phyloP scores from a whole-genome alignment of 257 asterid species.

The Apocynum venetum region DNA sequence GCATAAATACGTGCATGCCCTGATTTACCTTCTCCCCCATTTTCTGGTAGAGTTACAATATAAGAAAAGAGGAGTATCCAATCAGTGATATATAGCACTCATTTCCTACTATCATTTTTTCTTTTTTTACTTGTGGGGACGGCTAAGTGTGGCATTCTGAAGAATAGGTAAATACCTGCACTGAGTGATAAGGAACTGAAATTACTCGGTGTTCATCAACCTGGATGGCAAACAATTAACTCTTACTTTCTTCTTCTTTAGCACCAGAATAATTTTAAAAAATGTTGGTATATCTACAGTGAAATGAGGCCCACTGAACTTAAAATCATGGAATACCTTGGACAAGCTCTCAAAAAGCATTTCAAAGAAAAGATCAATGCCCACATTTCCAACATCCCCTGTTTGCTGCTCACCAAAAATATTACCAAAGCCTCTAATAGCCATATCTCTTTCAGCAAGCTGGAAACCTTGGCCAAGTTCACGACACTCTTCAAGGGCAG shows the following conservation, averaged over 20 bases:
- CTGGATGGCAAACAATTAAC: slow-evolving; percentile 43
- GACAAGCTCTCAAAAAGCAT: slow-evolving; percentile 98
- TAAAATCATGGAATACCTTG: slow-evolving; percentile 47
- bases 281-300: not conserved
- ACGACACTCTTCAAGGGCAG: slow-evolving; percentile 92
- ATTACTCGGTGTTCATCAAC: slow-evolving; percentile 85
- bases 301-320: not conserved
- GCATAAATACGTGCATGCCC: not conserved
- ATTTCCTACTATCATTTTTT: not conserved
- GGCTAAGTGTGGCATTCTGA: not conserved
- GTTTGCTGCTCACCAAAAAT: slow-evolving; percentile 99
- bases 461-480: slow-evolving; percentile 97
- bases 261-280: not conserved
- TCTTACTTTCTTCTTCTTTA: slow-evolving; percentile 4
- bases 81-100: not conserved
- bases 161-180: slow-evolving; percentile 60
- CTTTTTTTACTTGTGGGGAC: not conserved
- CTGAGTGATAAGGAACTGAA: slow-evolving; percentile 78
- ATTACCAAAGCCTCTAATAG: slow-evolving; percentile 96
- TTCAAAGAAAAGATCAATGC: slow-evolving; percentile 98
- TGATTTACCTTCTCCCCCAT: not conserved
- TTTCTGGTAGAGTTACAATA: not conserved
- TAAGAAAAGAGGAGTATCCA: not conserved
- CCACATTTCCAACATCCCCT: slow-evolving; percentile 98
- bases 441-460: slow-evolving; percentile 99